Evolutionary conservation across 148 eudicot species (phyloP).

Genomic region (Silene latifolia): DNA sequence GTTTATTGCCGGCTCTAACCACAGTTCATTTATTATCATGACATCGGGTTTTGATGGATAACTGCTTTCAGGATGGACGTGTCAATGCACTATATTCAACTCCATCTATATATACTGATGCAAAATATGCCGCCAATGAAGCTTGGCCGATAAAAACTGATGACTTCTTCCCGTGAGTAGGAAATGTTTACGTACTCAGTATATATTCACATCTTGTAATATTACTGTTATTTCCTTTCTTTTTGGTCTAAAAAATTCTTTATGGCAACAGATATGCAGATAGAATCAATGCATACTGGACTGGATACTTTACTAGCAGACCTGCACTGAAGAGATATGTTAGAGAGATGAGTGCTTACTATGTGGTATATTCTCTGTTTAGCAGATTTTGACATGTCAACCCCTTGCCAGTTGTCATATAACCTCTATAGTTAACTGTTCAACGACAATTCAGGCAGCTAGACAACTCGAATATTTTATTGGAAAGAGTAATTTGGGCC

Average conservation of each 20-base stretch:
- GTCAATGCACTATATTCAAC: slow-evolving; percentile 95
- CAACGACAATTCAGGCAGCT: slow-evolving; percentile 58
- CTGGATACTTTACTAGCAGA: slow-evolving; percentile 93
- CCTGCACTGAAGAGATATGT: slow-evolving; percentile 87
- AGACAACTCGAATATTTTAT: slow-evolving; percentile 76
- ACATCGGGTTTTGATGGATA: slow-evolving; percentile 1
- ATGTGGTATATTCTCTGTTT: slow-evolving; percentile 50
- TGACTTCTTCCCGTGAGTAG: slow-evolving; percentile 93
- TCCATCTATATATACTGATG: slow-evolving; percentile 88
- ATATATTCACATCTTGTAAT: neutral
- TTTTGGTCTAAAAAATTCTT: neutral
- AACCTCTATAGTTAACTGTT: slow-evolving; percentile 1
- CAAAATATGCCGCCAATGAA: slow-evolving; percentile 61
- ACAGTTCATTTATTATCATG: neutral
- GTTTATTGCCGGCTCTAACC: neutral
- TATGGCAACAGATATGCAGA: slow-evolving; percentile 72
- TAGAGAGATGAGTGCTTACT: slow-evolving; percentile 85
- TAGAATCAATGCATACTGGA: slow-evolving; percentile 83
- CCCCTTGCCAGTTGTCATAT: neutral
- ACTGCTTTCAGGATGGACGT: slow-evolving; percentile 77
- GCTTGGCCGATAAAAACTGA: slow-evolving; percentile 86
- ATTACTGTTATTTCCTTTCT: neutral
- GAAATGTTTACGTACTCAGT: neutral
- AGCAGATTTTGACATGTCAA: neutral
- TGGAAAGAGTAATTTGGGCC: slow-evolving; percentile 68